These are phyloP conservation scores for Apiospora pterosperma DNA, from an alignment of 2,329 filamentous ascomycete genomes.

Conservation along the genomic window DNA sequence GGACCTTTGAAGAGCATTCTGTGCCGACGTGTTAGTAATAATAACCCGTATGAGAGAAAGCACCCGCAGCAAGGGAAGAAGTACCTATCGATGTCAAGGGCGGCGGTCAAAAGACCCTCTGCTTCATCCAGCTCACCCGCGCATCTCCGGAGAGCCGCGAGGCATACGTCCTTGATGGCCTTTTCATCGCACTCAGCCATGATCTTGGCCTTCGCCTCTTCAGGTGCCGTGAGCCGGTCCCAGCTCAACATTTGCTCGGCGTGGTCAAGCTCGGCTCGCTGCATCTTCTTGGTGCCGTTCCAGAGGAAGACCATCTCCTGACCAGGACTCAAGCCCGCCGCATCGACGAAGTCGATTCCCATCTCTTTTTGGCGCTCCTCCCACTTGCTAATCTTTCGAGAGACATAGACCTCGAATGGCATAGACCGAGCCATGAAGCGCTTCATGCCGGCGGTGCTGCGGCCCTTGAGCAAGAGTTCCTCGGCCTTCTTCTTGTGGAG, in stretches of 20 bases:
- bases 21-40: slow-evolving; percentile 11
- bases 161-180: slow-evolving; percentile 64
- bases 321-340: slow-evolving; percentile 73
- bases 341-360: slow-evolving; percentile 70
- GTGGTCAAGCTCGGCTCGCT: slow-evolving; percentile 56
- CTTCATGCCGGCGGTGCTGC: slow-evolving; percentile 76
- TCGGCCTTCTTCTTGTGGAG: slow-evolving; percentile 54
- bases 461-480: slow-evolving; percentile 68
- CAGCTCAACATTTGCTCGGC: slow-evolving; percentile 64
- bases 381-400: slow-evolving; percentile 85
- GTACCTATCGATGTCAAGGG: slow-evolving; percentile 64
- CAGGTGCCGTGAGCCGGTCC: slow-evolving; percentile 53
- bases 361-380: slow-evolving; percentile 69
- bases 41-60: background rate
- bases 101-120: slow-evolving; percentile 57
- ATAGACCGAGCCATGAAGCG: slow-evolving; percentile 85
- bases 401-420: slow-evolving; percentile 83
- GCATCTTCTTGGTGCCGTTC: slow-evolving; percentile 85
- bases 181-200: slow-evolving; percentile 55
- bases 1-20: slow-evolving; percentile 55
- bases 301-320: slow-evolving; percentile 94
- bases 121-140: slow-evolving; percentile 63
- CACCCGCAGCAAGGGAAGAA: background rate
- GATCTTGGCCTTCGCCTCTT: slow-evolving; percentile 40
- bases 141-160: slow-evolving; percentile 63